These are phyloP conservation scores for Periconia digitata DNA, from an alignment of 2,329 filamentous ascomycete species.

Conservation along the genomic window DNA sequence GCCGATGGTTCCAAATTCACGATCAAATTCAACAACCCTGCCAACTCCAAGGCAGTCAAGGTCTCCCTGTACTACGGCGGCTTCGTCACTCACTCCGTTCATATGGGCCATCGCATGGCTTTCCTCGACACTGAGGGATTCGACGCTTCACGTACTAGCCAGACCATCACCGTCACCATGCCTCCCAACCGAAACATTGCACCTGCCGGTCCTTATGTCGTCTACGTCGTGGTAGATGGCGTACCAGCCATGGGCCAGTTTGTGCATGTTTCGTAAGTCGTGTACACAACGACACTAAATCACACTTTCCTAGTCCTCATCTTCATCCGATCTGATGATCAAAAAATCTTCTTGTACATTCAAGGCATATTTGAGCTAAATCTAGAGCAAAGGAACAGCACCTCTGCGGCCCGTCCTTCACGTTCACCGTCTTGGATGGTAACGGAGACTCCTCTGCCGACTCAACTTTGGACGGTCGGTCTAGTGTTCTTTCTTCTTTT, in stretches of 20 bases:
- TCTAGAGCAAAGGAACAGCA: background rate
- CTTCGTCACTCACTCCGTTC: constrained; percentile 62
- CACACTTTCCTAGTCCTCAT: no score
- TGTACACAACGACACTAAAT: background rate
- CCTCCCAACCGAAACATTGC: constrained; percentile 59
- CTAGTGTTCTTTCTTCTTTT: background rate
- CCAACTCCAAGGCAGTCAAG: constrained; percentile 48
- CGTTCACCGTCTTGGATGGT: background rate
- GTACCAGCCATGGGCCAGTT: constrained; percentile 57
- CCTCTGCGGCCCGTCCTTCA: background rate
- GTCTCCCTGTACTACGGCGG: constrained; percentile 60
- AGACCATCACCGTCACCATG: constrained; percentile 55
- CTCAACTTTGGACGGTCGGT: background rate
- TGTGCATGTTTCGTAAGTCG: constrained; percentile 46
- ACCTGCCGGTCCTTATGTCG: constrained; percentile 62
- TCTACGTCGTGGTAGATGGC: constrained; percentile 61
- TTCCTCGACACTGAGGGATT: constrained; percentile 56
- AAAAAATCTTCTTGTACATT: background rate
- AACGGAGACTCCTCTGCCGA: background rate
- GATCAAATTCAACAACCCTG: constrained; percentile 51
- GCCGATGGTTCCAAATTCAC: constrained; percentile 50
- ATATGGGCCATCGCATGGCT: constrained; percentile 63
- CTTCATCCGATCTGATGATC: background rate
- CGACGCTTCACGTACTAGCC: constrained; percentile 41
- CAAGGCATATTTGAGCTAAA: background rate